phyloP scores from a whole-genome alignment of 2,329 filamentous ascomycete species.

The Aspergillus tubingensis region DNA sequence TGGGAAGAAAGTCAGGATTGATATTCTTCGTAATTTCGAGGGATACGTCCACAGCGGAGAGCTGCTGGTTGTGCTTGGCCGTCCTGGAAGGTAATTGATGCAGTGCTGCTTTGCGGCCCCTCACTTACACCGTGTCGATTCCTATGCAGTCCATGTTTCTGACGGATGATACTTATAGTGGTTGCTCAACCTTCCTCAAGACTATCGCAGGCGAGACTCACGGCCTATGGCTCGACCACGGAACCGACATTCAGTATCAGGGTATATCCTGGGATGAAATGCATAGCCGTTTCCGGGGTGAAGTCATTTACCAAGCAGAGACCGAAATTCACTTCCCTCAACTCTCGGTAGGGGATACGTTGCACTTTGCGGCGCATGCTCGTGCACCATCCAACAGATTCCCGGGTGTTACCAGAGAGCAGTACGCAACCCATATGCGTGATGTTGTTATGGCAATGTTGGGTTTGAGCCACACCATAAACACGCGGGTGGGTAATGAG shows the following conservation, averaged over 20 bases:
- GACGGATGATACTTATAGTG: constrained; percentile 26
- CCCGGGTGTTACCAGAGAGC: constrained; percentile 44
- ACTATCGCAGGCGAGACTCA: constrained; percentile 81
- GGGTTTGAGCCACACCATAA: constrained; percentile 55
- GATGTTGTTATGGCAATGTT: constrained; percentile 57
- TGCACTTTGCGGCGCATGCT: constrained; percentile 72
- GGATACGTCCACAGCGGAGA: constrained; percentile 60
- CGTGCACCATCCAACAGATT: constrained; percentile 47
- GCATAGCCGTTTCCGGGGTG: constrained; percentile 75
- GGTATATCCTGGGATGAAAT: constrained; percentile 66
- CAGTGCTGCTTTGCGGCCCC: not conserved
- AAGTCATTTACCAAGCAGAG: constrained; percentile 83
- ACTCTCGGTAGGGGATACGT: constrained; percentile 73
- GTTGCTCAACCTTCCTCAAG: constrained; percentile 81
- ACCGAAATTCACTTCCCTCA: constrained; percentile 79
- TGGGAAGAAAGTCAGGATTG: constrained; percentile 48
- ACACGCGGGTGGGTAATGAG: constrained; percentile 52
- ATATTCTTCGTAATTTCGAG: constrained; percentile 65
- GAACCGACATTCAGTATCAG: constrained; percentile 79
- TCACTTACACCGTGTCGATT: not conserved
- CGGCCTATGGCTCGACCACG: constrained; percentile 71
- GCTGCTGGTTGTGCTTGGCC: constrained; percentile 57
- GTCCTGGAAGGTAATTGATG: constrained; percentile 42
- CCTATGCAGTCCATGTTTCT: not conserved
- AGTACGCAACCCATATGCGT: constrained; percentile 50